Conservation (phyloP, 2,329 filamentous ascomycete species). For the Sporothrix humicola region DNA sequence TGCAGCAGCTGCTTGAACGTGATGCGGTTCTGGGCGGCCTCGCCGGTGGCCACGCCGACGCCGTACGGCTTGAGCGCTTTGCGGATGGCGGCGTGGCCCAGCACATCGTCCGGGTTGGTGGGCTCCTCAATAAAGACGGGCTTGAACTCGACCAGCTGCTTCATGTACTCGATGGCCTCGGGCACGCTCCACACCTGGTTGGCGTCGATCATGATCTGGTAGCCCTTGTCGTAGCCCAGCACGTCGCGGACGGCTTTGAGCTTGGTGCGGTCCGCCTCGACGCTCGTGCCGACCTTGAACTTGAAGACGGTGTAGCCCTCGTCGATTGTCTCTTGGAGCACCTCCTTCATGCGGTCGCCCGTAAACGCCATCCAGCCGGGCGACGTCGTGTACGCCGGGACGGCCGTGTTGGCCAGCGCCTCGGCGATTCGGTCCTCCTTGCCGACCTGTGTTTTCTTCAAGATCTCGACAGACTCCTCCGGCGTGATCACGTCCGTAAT, state of each 20-base stretch:
- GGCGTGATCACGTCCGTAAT: slow-evolving; percentile 92
- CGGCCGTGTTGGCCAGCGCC: slow-evolving; percentile 73
- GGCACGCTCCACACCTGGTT: slow-evolving; percentile 94
- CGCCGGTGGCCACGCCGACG: slow-evolving; percentile 87
- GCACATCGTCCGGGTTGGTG: slow-evolving; percentile 85
- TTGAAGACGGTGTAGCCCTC: slow-evolving; percentile 88
- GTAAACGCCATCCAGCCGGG: slow-evolving; percentile 92
- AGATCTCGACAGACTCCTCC: slow-evolving; percentile 76
- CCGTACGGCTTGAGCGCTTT: slow-evolving; percentile 75
- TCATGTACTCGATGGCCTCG: slow-evolving; percentile 87
- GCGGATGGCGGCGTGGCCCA: slow-evolving; percentile 83
- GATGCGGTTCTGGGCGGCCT: slow-evolving; percentile 95
- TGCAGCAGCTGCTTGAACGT: slow-evolving; percentile 91
- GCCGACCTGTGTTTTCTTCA: slow-evolving; percentile 67
- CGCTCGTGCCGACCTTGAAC: slow-evolving; percentile 79
- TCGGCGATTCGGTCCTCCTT: slow-evolving; percentile 76
- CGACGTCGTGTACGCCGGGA: slow-evolving; percentile 88
- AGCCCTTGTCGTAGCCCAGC: slow-evolving; percentile 65
- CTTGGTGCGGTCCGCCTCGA: slow-evolving; percentile 75
- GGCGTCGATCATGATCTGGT: slow-evolving; percentile 89
- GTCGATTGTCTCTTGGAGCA: slow-evolving; percentile 76
- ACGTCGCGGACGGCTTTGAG: slow-evolving; percentile 72
- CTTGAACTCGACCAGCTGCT: slow-evolving; percentile 78
- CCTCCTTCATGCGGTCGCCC: slow-evolving; percentile 80
- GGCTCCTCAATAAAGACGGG: slow-evolving; percentile 96